Evolutionary conservation across 2,329 filamentous ascomycete genomes (phyloP), one percentile per base, ranked within the genome.

Genomic region (Fusarium pininemorale): DNA sequence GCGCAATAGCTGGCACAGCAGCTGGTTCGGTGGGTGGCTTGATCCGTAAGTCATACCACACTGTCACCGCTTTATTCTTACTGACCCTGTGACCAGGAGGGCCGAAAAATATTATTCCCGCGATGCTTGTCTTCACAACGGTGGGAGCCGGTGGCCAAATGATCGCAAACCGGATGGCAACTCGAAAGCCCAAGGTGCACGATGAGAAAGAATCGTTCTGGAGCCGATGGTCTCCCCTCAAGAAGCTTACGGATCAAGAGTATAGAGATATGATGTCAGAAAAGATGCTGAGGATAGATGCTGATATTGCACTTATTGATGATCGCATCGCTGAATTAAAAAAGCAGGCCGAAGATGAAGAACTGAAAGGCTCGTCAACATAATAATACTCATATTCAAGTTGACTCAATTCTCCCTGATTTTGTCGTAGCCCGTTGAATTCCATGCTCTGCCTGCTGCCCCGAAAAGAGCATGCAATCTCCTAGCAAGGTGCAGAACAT

Each of bases 301-400:
- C 90, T 2, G 92, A 96, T 70, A 94, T 96, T 81, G 91, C 93
- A 1, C 81, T 96, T 10, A 86, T 96, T 41, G 93, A 96, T 77
- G 94, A 96, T 61, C 90, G 90, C 78, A 93, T 96, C 74, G 87
- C 79, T 4, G 81, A 82, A 50, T 59, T 86, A 26, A 73, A 70
- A 51, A 59, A 76, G 48, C 67, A 68, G 42, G 64, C 62, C 32
- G 35, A 72, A 50, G 50, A 66, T 38, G 47, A 72, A 50, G 47
- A 61, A 53, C 54, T 39, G 35, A 62, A 71, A 60, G 67, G 44
- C 48, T 53, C 63, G 37, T 66, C 55, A 41, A 48, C 39, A 39
- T 54, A 54, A 72, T 63, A 56, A 61, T 22, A 74, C 42, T 37
- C 15, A 63, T 38, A 22, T 30, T 51, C 38, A 18, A 44, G 18